Conservation (phyloP, 2,329 filamentous ascomycete species). For the Trichoderma harzianum region DNA sequence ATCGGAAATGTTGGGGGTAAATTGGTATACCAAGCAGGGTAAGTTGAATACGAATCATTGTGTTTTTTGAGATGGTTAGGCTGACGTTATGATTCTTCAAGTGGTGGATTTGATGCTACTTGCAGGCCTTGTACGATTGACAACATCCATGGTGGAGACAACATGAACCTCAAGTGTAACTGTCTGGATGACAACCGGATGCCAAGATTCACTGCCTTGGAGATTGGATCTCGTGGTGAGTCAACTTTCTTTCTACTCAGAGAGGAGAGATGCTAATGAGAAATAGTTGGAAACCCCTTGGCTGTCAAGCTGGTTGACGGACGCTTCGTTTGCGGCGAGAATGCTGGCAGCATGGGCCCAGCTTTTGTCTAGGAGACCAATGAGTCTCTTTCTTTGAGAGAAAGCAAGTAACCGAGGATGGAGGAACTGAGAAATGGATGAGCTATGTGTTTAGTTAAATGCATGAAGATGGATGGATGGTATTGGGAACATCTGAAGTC, state of each 20-base stretch:
- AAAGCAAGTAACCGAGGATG: neutral
- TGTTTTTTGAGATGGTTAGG: neutral
- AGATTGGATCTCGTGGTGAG: constrained; percentile 21
- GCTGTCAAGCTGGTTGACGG: neutral
- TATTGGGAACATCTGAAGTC: neutral
- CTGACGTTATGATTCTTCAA: neutral
- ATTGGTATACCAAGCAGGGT: constrained; percentile 20
- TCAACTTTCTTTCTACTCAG: neutral
- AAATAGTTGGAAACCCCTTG: neutral
- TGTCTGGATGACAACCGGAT: constrained; percentile 19
- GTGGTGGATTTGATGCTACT: constrained; percentile 24
- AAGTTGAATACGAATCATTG: neutral
- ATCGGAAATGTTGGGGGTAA: constrained; percentile 22
- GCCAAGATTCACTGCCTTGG: constrained; percentile 20
- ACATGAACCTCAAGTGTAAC: constrained; percentile 23
- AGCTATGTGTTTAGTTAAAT: neutral
- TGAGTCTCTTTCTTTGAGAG: neutral
- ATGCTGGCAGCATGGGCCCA: neutral
- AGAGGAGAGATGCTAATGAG: neutral
- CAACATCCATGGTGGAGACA: neutral
- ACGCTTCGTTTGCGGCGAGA: neutral
- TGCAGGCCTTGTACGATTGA: constrained; percentile 25
- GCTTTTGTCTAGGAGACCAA: neutral
- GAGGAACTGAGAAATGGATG: neutral
- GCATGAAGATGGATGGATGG: neutral